phyloP scores from a whole-genome alignment of 805 yeast genomes.

The Metschnikowia henanensis region DNA sequence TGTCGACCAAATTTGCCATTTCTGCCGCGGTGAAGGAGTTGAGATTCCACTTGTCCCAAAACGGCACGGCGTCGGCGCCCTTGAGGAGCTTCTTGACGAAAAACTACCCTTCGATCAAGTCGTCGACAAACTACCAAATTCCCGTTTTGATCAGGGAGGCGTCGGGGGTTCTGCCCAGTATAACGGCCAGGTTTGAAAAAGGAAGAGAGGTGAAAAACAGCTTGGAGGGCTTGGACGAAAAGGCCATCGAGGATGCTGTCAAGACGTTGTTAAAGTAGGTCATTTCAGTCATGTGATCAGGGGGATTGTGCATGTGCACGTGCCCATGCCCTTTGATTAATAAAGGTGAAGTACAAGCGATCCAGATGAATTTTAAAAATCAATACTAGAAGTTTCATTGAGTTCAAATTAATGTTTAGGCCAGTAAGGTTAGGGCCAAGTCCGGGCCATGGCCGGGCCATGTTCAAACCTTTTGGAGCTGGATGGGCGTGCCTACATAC shows the following conservation, averaged over 20 bases:
- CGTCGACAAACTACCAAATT: conserved; percentile 55
- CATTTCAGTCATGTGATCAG: too few relatives aligned
- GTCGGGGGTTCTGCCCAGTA: conserved; percentile 66
- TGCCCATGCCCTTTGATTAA: too few relatives aligned
- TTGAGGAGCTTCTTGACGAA: conserved; percentile 63
- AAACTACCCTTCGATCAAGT: conserved; percentile 63
- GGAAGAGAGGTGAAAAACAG: conserved; percentile 31
- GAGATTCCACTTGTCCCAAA: conserved; percentile 78
- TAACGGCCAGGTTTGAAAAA: conserved; percentile 57
- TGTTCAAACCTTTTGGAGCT: too few relatives aligned
- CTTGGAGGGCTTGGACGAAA: conserved; percentile 48
- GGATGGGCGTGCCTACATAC: too few relatives aligned
- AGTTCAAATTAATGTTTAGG: too few relatives aligned
- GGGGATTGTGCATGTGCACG: too few relatives aligned
- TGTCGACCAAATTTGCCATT: conserved; percentile 42
- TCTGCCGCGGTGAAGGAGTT: conserved; percentile 71
- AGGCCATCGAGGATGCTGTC: conserved; percentile 43
- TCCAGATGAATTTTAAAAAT: too few relatives aligned
- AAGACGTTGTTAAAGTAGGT: conserved; percentile 35
- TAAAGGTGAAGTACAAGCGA: too few relatives aligned
- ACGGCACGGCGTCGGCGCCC: conserved; percentile 69
- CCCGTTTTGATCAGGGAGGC: conserved; percentile 83
- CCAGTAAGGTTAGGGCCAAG: too few relatives aligned
- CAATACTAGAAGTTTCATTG: too few relatives aligned
- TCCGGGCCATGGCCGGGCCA: too few relatives aligned